Base-by-base conservation (phyloP, 306 rosid species). In the Hippophae tibetana region DNA sequence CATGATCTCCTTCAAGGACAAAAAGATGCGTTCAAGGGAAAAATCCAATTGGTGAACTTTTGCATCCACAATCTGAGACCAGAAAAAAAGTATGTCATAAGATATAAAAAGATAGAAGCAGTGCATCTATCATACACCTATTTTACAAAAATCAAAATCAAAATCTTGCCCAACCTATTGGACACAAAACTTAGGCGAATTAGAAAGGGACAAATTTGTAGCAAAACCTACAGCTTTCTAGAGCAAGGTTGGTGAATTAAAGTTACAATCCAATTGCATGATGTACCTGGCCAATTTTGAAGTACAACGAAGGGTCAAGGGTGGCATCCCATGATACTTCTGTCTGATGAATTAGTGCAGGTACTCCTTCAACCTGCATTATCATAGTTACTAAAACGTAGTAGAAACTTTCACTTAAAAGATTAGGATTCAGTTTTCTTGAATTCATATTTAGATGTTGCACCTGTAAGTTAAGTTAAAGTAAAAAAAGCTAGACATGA, bases 291-390 rank as follows among this genome's bases (percentile, higher is more conserved):
- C 92, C 96, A 62, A 92, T 78, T 87, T 84, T 88, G 60, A 74
- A 92, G 78, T 74, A 83, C n/a, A 81, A 69, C 49, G 81, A 43
- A 47, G 94, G 93, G 76, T 84, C 79, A 73, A 86, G 64, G 52
- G 88, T 82, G 72, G 81, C 83, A 75, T 92, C 99, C 99, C 99
- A 92, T 2, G 99, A 85, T 71, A 92, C 72, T 82, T 92, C 90
- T 56, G 96, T 71, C 84, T 85, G 99, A 75, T 84, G 96, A 78
- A 92, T 80, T 62, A 92, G 74, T 13, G 99, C 95, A 62, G 96
- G 75, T 48, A 88, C 90, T 68, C 83, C 96, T 64, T 88, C 95
- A 38, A 88, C 76, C 96, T 92, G 68, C 74, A 66, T 44, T n/a
- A 71, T 44, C 56, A 64, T 51, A 51, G 61, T 69, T 27, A 56